Evolutionary conservation across 2,329 filamentous ascomycete genomes (phyloP), one percentile per base, ranked within the genome.

Genomic region (Nemania bipapillata): DNA sequence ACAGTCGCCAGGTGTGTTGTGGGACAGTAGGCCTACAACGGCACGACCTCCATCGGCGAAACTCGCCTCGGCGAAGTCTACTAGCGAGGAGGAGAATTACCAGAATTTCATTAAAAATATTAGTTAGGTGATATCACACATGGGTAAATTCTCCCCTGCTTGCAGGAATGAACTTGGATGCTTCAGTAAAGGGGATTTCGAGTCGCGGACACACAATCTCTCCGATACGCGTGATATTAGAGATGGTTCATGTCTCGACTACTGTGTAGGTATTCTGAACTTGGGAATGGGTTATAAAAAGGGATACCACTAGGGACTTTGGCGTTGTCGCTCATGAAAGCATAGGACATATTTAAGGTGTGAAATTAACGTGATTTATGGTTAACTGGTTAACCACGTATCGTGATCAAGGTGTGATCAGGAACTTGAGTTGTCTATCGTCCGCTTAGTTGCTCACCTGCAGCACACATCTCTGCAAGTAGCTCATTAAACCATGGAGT

Each of bases 401-500:
- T 30, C 50, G 40, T 45, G 20, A 56, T 30, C 22, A 42, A 52
- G 49, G 35, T 24, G 53, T 3, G 9, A 30, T 22, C 7, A 35
- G 3, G 17, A 32, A 30, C 22, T 22, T 11, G n/a, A 15, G 24
- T 17, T 56, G n/a, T 63, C 61, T 55, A 70, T 75, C 70, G 65
- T 24, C 66, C 71, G 67, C 80, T 81, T 68, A 89, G 75, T 75
- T 79, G 80, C 75, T 86, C 82, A 76, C 86, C 87, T 53, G 83
- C 82, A 12, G 84, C 79, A 66, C 91, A 83, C 40, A 79, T 80
- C 77, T 84, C 86, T 73, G 87, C 87, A 56, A 95, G 74, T 74
- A 90, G 81, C 57, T 80, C 79, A 73, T 92, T 90, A 75, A 94
- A 90, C 85, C 92, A 93, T 52, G 83, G 77, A 67, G 87, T 84